These are phyloP conservation scores for Sphenostylis stenocarpa DNA, from an alignment of 306 rosid genomes.

Conservation along the genomic window DNA sequence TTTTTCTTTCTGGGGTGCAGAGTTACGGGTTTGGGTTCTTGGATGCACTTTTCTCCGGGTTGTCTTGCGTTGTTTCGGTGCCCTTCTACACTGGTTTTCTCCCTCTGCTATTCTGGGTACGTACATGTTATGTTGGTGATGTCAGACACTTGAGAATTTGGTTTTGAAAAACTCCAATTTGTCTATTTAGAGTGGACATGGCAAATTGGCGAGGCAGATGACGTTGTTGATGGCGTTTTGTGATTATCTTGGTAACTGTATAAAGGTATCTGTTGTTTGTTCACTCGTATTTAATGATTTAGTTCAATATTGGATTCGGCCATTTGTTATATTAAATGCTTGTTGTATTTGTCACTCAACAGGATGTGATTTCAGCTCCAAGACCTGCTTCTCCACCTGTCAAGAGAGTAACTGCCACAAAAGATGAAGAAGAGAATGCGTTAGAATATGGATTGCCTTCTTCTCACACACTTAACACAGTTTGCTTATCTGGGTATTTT, in stretches of 20 bases:
- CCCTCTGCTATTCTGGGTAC: slow-evolving; percentile 90
- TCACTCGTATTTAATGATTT: background rate
- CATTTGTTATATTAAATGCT: slow-evolving; percentile 6
- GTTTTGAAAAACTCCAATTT: background rate
- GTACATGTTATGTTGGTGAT: slow-evolving; percentile 9
- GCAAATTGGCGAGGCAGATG: slow-evolving; percentile 95
- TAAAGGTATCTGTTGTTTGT: slow-evolving; percentile 56
- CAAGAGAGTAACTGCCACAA: slow-evolving; percentile 82
- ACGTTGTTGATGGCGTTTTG: slow-evolving; percentile 93
- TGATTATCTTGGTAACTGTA: slow-evolving; percentile 81
- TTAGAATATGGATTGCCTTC: slow-evolving; percentile 97
- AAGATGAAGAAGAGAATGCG: slow-evolving; percentile 92
- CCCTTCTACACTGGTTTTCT: slow-evolving; percentile 97
- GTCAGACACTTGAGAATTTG: background rate
- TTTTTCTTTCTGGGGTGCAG: slow-evolving; percentile 43
- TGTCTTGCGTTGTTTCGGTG: slow-evolving; percentile 89
- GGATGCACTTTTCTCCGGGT: slow-evolving; percentile 71
- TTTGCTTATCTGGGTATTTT: slow-evolving; percentile 88
- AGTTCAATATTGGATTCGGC: background rate
- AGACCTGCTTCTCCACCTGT: slow-evolving; percentile 93
- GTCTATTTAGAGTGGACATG: slow-evolving; percentile 84
- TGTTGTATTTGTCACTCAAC: slow-evolving; percentile 20
- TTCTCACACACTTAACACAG: slow-evolving; percentile 93
- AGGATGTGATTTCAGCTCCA: slow-evolving; percentile 96
- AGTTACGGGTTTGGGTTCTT: slow-evolving; percentile 51